Conservation (phyloP, 2,329 filamentous ascomycete species). For the Teratosphaeria nubilosa region DNA sequence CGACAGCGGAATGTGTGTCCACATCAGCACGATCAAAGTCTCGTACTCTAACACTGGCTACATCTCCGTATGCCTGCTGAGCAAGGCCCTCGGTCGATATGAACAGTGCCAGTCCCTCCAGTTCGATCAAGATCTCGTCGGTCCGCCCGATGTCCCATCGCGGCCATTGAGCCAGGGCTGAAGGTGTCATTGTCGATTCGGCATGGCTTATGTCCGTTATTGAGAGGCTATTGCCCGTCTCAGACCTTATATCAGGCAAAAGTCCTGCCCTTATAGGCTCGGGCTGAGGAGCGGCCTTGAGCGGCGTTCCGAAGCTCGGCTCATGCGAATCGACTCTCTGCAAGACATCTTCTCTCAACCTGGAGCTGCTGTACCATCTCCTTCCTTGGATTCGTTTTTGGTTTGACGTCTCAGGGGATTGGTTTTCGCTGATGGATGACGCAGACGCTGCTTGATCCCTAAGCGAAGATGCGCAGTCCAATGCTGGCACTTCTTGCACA, state of each 20-base stretch:
- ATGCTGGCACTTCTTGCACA: too few species aligned
- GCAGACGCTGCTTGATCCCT: too few species aligned
- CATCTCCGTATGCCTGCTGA: too few species aligned
- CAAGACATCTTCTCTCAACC: background rate
- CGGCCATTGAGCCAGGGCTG: too few species aligned
- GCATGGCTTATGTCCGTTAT: background rate
- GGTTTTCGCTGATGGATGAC: too few species aligned
- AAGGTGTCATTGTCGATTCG: background rate
- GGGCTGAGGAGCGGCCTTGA: background rate
- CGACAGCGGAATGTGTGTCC: too few species aligned
- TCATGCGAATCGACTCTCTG: background rate
- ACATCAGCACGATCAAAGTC: too few species aligned
- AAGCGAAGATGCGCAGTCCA: too few species aligned
- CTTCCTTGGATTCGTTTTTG: background rate
- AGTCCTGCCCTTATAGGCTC: background rate
- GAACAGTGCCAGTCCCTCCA: background rate
- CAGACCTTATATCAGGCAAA: background rate
- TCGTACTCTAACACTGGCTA: too few species aligned
- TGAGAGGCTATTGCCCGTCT: background rate
- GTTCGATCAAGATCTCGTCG: background rate
- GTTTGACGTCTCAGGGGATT: background rate
- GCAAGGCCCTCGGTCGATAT: background rate
- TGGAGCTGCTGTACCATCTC: background rate
- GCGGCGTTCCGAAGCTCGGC: background rate
- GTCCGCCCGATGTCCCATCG: too few species aligned